These are phyloP conservation scores for Allium fistulosum DNA, from an alignment of 106 monocot genomes.

Conservation along the genomic window DNA sequence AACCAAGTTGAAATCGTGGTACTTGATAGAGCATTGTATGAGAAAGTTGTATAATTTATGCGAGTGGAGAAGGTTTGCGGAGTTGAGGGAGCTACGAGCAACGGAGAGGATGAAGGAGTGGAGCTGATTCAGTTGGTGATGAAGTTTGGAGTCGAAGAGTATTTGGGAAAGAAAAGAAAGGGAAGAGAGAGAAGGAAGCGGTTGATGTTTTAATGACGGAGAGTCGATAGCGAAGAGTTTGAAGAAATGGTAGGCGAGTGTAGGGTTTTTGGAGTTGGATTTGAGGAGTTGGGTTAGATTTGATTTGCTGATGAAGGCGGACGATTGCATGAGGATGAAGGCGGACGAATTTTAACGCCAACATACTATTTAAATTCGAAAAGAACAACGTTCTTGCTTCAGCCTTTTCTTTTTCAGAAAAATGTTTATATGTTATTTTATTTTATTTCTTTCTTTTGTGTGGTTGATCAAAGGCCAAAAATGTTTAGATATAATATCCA, in stretches of 20 bases:
- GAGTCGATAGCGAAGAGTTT: conserved; percentile 20
- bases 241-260: conserved; percentile 53
- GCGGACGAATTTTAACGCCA: no score
- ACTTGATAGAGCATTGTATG: conserved; percentile 34
- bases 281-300: conserved; percentile 13
- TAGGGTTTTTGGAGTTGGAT: conserved; percentile 20
- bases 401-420: no score
- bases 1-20: conserved; percentile 26
- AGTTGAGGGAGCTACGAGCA: conserved; percentile 38
- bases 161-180: conserved; percentile 24
- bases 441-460: no score
- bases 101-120: conserved; percentile 28
- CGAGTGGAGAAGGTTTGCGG: conserved; percentile 15
- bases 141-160: conserved; percentile 24
- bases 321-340: no score
- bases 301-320: not conserved
- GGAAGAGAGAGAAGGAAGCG: conserved; percentile 13
- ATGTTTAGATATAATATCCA: no score
- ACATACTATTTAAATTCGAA: no score
- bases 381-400: no score
- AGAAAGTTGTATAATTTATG: conserved; percentile 15
- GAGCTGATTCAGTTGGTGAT: conserved; percentile 36
- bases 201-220: not conserved
- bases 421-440: no score
- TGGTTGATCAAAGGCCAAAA: no score